These are phyloP conservation scores for Takakia lepidozioides DNA, from an alignment of 225 moss, liverwort and hornwort species.

Conservation along the genomic window DNA sequence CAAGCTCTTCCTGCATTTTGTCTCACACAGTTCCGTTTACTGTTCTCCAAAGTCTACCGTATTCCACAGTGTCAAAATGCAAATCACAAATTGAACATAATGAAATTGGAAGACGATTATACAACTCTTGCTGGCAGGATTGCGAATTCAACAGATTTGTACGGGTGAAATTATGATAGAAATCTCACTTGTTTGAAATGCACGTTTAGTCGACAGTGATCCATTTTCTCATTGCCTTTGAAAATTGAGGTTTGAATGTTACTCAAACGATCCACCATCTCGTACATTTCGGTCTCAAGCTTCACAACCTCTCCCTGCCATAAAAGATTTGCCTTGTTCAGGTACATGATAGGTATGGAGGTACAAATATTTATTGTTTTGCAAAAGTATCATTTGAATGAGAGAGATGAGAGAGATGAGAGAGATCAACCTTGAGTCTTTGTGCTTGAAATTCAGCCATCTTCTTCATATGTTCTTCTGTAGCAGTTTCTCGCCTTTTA, in stretches of 20 bases:
- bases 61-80: too few relatives aligned
- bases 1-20: constrained; percentile 60
- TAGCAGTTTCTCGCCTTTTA: constrained; percentile 62
- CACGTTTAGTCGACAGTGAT: constrained; percentile 56
- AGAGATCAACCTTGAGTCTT: constrained; percentile 51
- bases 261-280: constrained; percentile 51
- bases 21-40: constrained; percentile 63
- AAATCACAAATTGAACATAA: too few relatives aligned
- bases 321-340: too few relatives aligned
- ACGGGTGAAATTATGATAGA: too few relatives aligned
- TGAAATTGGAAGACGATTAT: too few relatives aligned
- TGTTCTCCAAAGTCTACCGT: constrained; percentile 7
- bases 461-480: constrained; percentile 71
- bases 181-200: too few relatives aligned
- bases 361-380: too few relatives aligned
- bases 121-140: constrained; percentile 46
- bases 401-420: too few relatives aligned
- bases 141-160: too few relatives aligned
- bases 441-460: constrained; percentile 60
- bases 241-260: constrained; percentile 38
- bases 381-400: too few relatives aligned
- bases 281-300: constrained; percentile 64
- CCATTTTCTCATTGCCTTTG: constrained; percentile 72
- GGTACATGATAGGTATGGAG: too few relatives aligned
- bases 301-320: constrained; percentile 61